These are phyloP conservation scores for Plectosphaerella sp. DNA, from an alignment of 2,329 filamentous ascomycete genomes.

Conservation along the genomic window DNA sequence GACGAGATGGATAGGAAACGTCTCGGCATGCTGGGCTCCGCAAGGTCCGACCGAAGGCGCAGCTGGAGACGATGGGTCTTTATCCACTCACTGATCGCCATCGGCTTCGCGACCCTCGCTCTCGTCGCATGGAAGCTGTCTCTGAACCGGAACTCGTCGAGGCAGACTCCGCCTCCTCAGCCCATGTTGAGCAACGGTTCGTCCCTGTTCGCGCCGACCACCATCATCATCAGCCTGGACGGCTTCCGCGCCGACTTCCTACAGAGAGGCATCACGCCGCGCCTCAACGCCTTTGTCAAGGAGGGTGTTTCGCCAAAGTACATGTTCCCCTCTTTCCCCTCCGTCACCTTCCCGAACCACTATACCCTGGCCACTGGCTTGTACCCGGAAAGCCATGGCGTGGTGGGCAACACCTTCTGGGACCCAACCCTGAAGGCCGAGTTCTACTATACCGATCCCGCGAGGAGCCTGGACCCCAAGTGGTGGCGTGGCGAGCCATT, in stretches of 20 bases:
- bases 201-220: slow-evolving; percentile 83
- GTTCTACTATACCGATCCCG: slow-evolving; percentile 82
- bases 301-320: slow-evolving; percentile 86
- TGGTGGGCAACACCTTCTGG: slow-evolving; percentile 95
- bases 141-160: slow-evolving; percentile 28
- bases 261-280: slow-evolving; percentile 75
- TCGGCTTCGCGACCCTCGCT: slow-evolving; percentile 52
- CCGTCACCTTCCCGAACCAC: slow-evolving; percentile 95
- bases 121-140: slow-evolving; percentile 57
- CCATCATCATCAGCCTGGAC: slow-evolving; percentile 88
- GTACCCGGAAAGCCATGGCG: slow-evolving; percentile 86
- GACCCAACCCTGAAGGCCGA: slow-evolving; percentile 72
- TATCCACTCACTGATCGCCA: slow-evolving; percentile 45
- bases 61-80: slow-evolving; percentile 51
- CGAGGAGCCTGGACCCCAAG: slow-evolving; percentile 71
- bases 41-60: slow-evolving; percentile 43
- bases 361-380: slow-evolving; percentile 90
- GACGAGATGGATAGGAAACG: slow-evolving; percentile 51
- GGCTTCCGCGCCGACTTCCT: slow-evolving; percentile 95
- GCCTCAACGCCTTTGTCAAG: slow-evolving; percentile 70
- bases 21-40: slow-evolving; percentile 42
- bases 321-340: slow-evolving; percentile 93
- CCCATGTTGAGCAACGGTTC: slow-evolving; percentile 71
- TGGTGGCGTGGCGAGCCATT: slow-evolving; percentile 96
- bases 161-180: slow-evolving; percentile 21